These are phyloP conservation scores for Combretum micranthum DNA, from an alignment of 345 rosid genomes.

Conservation along the genomic window DNA sequence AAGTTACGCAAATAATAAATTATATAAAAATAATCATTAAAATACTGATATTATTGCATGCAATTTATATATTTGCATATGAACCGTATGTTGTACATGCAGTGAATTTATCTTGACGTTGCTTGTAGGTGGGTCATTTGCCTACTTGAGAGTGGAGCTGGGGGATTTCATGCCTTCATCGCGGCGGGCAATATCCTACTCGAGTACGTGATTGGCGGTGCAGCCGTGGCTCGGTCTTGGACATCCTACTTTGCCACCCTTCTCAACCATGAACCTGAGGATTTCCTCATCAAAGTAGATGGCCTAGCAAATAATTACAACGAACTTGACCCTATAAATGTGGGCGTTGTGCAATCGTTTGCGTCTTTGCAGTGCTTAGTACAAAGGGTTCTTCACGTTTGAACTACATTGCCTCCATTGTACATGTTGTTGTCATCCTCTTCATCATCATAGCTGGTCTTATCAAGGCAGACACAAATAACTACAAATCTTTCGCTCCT, in stretches of 20 bases:
- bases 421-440: slow-evolving; percentile 28
- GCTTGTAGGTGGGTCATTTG: slow-evolving; percentile 77
- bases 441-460: slow-evolving; percentile 43
- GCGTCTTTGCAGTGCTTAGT: slow-evolving; percentile 38
- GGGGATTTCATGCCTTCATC: slow-evolving; percentile 74
- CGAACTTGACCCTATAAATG: slow-evolving; percentile 36
- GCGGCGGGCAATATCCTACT: slow-evolving; percentile 84
- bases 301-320: slow-evolving; percentile 21
- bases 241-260: slow-evolving; percentile 79
- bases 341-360: slow-evolving; percentile 19
- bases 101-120: neutral
- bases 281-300: slow-evolving; percentile 38
- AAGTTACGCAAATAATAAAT: too few species aligned
- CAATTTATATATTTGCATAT: too few species aligned
- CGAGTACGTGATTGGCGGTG: slow-evolving; percentile 63
- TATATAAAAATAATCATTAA: too few species aligned
- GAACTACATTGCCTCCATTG: slow-evolving; percentile 33
- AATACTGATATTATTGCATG: too few species aligned
- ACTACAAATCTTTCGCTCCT: slow-evolving; percentile 25
- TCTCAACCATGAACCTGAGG: slow-evolving; percentile 43
- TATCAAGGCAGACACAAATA: slow-evolving; percentile 22
- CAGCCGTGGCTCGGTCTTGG: slow-evolving; percentile 79
- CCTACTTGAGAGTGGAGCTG: slow-evolving; percentile 77
- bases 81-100: too few species aligned
- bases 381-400: slow-evolving; percentile 44